A percentile compares a stretch with the other conserved stretches of the same genome.
Conservation (phyloP, 2,329 filamentous ascomycete species). For the Bipolaris gigantea region DNA sequence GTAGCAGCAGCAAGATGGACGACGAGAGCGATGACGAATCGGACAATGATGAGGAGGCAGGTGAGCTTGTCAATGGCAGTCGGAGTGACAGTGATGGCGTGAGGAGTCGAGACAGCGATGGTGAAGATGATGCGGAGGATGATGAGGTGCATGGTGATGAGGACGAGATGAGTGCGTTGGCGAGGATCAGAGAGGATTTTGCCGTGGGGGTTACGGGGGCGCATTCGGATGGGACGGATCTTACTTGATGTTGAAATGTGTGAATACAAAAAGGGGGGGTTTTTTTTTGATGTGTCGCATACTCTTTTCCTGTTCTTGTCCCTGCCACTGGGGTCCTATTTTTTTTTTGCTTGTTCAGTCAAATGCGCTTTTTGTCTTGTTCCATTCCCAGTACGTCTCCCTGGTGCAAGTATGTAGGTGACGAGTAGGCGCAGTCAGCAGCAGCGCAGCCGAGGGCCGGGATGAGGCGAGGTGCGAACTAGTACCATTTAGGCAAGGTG, state of each 20-base stretch:
- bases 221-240: background rate
- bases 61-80: background rate
- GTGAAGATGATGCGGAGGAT: background rate
- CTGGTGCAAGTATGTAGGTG: too few species aligned
- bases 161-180: conserved; percentile 16
- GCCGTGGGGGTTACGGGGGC: conserved; percentile 13
- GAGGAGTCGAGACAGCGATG: background rate
- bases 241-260: background rate
- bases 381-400: too few species aligned
- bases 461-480: conserved; percentile 8
- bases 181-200: conserved; percentile 19
- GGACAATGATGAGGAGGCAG: conserved; percentile 4
- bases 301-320: too few species aligned
- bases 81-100: background rate
- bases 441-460: background rate
- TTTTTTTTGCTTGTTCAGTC: too few species aligned
- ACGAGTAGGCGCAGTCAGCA: too few species aligned
- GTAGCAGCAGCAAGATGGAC: conserved; percentile 40
- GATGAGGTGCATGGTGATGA: background rate
- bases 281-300: too few species aligned
- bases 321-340: too few species aligned
- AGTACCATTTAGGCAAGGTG: background rate
- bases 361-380: too few species aligned
- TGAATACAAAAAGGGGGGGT: too few species aligned
- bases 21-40: conserved; percentile 27